Evolutionary conservation across 1,139 yeast genomes (phyloP), one percentile per base, ranked within the genome.

Genomic region (Kurtzmaniella quercitrusa): DNA sequence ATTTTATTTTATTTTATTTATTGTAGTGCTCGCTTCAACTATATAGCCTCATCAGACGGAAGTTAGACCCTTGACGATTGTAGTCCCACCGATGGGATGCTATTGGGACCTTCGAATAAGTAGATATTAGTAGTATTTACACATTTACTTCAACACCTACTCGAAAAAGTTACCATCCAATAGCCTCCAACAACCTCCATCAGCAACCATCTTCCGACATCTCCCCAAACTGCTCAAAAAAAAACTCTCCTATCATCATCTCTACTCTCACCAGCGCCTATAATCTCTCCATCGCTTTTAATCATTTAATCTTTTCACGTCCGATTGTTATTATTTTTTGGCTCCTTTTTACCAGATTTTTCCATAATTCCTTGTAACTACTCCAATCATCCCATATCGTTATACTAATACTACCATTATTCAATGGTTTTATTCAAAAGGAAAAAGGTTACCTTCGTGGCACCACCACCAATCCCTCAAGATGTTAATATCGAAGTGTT

Each of bases 381-480:
- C 31, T 10, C 14, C 31, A 27, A n/a, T 11, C 14, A 27, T 11
- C 31, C n/a, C 31, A 6, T 6, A n/a, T 10, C 10, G 12, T 10
- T 6, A 10, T n/a, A 4, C 31, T 11, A 7, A 7, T 10, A 27
- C 10, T 27, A 12, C 31, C 31, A 27, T 27, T 27, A 27, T 10
- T 10, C 37, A 21, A 73, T 73, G 94, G 94, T 85, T 42, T 68
- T 84, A 37, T 85, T 81, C 64, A 85, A 85, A 58, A 69, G 93
- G 48, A 85, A 85, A 59, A 83, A 82, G 41, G 88, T 85, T 34
- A 70, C 73, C 11, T 75, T 78, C 48, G 73, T 76, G 10, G 72
- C 73, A 15, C 82, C 87, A 1, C 79, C 77, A 1, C 66, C 72
- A 12, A 54, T 82, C 2, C 90, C 91, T 0, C 57, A 54, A 1